Evolutionary conservation across 1,139 yeast species (phyloP).

Genomic region (Groenewaldozyma auringiensis): DNA sequence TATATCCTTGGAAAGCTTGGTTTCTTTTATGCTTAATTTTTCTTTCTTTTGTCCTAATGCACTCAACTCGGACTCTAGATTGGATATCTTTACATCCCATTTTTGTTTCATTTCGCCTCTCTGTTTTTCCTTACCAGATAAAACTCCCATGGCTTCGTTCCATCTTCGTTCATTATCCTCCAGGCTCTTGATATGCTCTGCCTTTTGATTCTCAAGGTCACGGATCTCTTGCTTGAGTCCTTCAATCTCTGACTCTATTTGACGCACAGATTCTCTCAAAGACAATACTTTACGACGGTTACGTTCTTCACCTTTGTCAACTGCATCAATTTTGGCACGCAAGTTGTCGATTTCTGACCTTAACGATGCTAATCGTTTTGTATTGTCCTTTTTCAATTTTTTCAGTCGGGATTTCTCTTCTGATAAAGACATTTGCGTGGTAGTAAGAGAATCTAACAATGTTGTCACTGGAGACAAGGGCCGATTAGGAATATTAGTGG

Average conservation of each 20-base stretch:
- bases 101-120: conserved; percentile 16
- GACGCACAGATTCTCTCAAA: conserved; percentile 28
- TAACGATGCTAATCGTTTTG: conserved; percentile 28
- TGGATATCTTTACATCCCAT: conserved; percentile 19
- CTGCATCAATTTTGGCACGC: conserved; percentile 25
- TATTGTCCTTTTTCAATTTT: conserved; percentile 28
- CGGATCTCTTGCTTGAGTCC: conserved; percentile 14
- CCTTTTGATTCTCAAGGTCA: conserved; percentile 14
- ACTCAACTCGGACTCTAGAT: conserved; percentile 19
- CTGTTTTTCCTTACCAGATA: conserved; percentile 16
- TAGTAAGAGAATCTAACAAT: conserved; percentile 30
- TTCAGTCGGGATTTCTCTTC: conserved; percentile 30
- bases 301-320: conserved; percentile 32
- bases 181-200: conserved; percentile 13
- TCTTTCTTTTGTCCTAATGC: conserved; percentile 18
- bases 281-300: conserved; percentile 28
- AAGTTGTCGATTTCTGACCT: conserved; percentile 30
- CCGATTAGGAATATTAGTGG: conserved; percentile 20
- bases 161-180: conserved; percentile 16
- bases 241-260: conserved; percentile 29
- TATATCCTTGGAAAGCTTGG: conserved; percentile 17
- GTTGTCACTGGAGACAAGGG: conserved; percentile 33
- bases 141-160: conserved; percentile 14
- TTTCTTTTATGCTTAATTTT: conserved; percentile 20
- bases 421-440: conserved; percentile 28